A percentile compares a stretch with the other conserved stretches of the same genome.
phyloP scores from a whole-genome alignment of 2,329 filamentous ascomycete genomes.

The Sclerotinia minor region DNA sequence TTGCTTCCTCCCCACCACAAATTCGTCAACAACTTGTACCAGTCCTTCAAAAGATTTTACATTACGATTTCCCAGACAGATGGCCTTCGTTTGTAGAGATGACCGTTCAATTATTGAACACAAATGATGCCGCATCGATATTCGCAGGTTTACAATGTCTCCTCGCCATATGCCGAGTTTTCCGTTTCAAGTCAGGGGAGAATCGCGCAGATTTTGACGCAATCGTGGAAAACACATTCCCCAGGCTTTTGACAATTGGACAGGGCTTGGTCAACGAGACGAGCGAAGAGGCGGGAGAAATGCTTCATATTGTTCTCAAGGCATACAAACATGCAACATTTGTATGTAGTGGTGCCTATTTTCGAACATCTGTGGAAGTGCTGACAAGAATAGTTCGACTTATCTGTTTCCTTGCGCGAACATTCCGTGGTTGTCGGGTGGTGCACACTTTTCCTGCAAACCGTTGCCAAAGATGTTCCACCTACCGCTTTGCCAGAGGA shows the following conservation, averaged over 20 bases:
- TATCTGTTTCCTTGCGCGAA: slow-evolving; percentile 74
- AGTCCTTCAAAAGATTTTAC: slow-evolving; percentile 91
- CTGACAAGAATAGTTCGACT: slow-evolving; percentile 68
- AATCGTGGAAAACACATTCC: slow-evolving; percentile 89
- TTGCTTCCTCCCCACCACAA: slow-evolving; percentile 76
- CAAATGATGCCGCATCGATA: slow-evolving; percentile 81
- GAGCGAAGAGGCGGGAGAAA: slow-evolving; percentile 92
- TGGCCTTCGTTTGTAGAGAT: slow-evolving; percentile 96
- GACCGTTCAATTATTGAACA: slow-evolving; percentile 83
- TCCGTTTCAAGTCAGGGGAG: slow-evolving; percentile 83
- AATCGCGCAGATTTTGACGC: slow-evolving; percentile 87
- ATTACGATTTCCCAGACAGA: slow-evolving; percentile 89
- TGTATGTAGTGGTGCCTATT: slow-evolving; percentile 54
- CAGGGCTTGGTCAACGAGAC: slow-evolving; percentile 87
- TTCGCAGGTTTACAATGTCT: slow-evolving; percentile 93
- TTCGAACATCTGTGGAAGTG: slow-evolving; percentile 30
- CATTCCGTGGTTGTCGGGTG: slow-evolving; percentile 86
- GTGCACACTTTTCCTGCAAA: slow-evolving; percentile 92
- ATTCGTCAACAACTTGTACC: slow-evolving; percentile 93
- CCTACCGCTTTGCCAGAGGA: slow-evolving; percentile 76
- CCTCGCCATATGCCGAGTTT: slow-evolving; percentile 90
- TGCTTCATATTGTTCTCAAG: slow-evolving; percentile 93
- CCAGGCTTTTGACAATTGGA: slow-evolving; percentile 81
- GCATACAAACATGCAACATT: slow-evolving; percentile 98
- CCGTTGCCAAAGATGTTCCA: slow-evolving; percentile 82